These are phyloP conservation scores for Corniculantispora saksenae DNA, from an alignment of 2,329 filamentous ascomycete genomes.

Conservation along the genomic window DNA sequence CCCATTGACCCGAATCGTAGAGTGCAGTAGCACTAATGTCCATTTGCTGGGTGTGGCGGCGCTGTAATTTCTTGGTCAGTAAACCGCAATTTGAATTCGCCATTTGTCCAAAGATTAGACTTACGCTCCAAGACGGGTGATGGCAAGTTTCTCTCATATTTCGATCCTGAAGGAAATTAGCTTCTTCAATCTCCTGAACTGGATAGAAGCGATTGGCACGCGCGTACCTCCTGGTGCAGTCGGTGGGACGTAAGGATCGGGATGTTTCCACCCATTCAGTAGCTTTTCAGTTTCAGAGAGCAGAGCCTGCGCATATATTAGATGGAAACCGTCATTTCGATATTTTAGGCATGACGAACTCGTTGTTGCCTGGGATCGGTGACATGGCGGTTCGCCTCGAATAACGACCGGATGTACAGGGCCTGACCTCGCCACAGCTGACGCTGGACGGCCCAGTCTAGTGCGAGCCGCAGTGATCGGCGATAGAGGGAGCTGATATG, in stretches of 20 bases:
- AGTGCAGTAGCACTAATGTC: conserved; percentile 1
- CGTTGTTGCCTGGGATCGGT: conserved; percentile 82
- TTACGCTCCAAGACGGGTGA: conserved; percentile 78
- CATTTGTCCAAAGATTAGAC: conserved; percentile 36
- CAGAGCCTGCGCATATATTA: conserved; percentile 60
- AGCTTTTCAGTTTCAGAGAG: conserved; percentile 86
- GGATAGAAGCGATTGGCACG: neutral
- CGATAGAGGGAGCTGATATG: conserved; percentile 75
- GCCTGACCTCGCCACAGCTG: conserved; percentile 95
- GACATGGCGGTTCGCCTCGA: conserved; percentile 88
- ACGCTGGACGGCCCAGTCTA: conserved; percentile 94
- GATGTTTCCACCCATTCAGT: conserved; percentile 94
- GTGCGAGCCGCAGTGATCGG: conserved; percentile 85
- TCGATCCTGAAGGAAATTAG: conserved; percentile 67
- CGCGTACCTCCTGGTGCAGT: conserved; percentile 86
- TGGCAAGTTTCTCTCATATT: conserved; percentile 92
- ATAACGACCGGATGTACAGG: conserved; percentile 90
- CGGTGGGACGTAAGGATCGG: conserved; percentile 86
- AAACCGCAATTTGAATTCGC: neutral
- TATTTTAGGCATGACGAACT: conserved; percentile 50
- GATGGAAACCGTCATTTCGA: neutral
- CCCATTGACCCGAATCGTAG: neutral
- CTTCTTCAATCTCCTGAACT: neutral
- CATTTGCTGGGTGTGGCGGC: conserved; percentile 25
- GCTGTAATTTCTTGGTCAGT: conserved; percentile 23